Evolutionary conservation across 2,329 filamentous ascomycete species (phyloP), one percentile per base, ranked within the genome.

Genomic region (Colletotrichum nymphaeae): DNA sequence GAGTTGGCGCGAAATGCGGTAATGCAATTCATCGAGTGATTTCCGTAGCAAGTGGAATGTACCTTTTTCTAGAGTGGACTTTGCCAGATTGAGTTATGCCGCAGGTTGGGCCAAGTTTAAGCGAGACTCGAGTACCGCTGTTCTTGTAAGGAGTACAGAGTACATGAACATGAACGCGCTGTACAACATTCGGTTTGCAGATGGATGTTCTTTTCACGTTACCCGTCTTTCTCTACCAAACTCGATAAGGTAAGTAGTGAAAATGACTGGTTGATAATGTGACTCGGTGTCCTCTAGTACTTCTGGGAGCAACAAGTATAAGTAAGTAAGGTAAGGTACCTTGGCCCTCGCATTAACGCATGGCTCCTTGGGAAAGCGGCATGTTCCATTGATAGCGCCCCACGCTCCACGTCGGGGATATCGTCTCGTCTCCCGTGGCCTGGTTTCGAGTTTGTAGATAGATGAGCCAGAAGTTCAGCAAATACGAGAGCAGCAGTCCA

Each of bases 341-440:
- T 46, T 8, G n/a, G 5, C 42, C 42, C 16, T 46, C 35, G 67
- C 71, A 73, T 71, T n/a, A 66, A 73, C 66, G 62, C 62, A 64
- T 64, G 24, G 52, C 49, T n/a, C 19, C n/a, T 22, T 56, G 32
- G 49, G 66, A 32, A 30, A 57, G 32, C 26, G 49, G 56, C 1
- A 32, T 28, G 52, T 28, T 26, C 28, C 11, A 42, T 57, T 35
- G 32, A 35, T 5, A 35, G 19, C 26, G 69, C 65, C 69, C 58
- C 65, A 63, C 69, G 58, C 52, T 35, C n/a, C 8, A 11, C 49
- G 59, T 64, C 42, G 24, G 66, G 65, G 70, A 56, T 64, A 64
- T 49, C 66, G 70, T 73, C 70, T 69, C 70, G 70, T 64, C 65
- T 72, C 53, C 26, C 26, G 35, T 59, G 22, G 57, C 26, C 42